A percentile compares a stretch with the other conserved stretches of the same genome.
phyloP scores from a whole-genome alignment of 2,329 filamentous ascomycete species.

The Botrytis hyacinthi region DNA sequence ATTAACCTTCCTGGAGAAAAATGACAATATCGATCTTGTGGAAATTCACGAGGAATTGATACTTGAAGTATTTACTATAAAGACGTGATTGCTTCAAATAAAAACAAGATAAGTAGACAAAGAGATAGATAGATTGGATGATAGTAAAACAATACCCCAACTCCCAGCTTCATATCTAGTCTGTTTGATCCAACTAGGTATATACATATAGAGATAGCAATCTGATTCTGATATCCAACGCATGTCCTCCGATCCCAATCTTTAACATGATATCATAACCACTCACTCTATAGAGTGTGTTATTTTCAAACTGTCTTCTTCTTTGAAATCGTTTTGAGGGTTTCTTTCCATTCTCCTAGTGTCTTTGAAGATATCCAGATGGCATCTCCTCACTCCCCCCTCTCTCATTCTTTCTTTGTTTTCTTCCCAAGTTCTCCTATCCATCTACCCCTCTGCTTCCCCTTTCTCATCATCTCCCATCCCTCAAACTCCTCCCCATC shows the following conservation, averaged over 20 bases:
- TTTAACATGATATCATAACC: background rate
- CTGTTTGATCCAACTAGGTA: background rate
- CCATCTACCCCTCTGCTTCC: background rate
- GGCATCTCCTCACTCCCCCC: background rate
- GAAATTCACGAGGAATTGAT: accelerated
- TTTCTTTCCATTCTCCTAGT: accelerated
- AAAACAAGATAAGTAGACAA: too few relatives aligned
- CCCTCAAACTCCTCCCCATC: background rate
- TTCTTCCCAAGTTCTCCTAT: background rate
- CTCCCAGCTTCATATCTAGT: background rate
- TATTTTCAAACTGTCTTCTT: background rate
- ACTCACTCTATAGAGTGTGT: background rate
- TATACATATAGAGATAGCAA: background rate
- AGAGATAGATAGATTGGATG: too few relatives aligned
- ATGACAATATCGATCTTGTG: too few relatives aligned
- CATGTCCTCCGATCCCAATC: background rate
- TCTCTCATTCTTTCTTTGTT: too few relatives aligned
- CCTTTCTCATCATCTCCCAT: background rate
- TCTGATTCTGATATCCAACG: background rate
- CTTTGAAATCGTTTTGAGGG: background rate
- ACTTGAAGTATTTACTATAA: background rate
- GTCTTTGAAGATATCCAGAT: background rate
- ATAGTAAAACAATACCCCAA: background rate
- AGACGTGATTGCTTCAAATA: accelerated
- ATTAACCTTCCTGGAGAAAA: too few relatives aligned